A percentile compares a stretch with the other conserved stretches of the same genome.
Conservation (phyloP, 2,329 filamentous ascomycete genomes). For the Penicillium decumbens region DNA sequence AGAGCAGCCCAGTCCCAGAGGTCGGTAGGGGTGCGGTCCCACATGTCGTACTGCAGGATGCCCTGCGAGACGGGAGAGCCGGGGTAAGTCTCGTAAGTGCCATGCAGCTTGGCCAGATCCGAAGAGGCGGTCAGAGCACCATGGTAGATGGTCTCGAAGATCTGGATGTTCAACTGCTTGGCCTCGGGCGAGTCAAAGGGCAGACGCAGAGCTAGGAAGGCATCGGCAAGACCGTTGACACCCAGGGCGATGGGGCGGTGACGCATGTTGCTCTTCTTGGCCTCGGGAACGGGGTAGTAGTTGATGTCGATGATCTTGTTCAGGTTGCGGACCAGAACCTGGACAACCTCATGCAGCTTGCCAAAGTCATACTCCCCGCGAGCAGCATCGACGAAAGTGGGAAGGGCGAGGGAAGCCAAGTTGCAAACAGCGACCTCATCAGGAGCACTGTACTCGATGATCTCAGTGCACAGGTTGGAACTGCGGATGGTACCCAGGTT, state of each 20-base stretch:
- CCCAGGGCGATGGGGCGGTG: slow-evolving; percentile 94
- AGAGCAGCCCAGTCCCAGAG: slow-evolving; percentile 94
- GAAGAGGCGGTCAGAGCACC: slow-evolving; percentile 84
- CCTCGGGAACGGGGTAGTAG: slow-evolving; percentile 95
- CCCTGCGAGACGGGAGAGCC: slow-evolving; percentile 93
- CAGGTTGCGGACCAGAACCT: slow-evolving; percentile 88
- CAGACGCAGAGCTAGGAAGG: slow-evolving; percentile 92
- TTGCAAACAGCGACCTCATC: slow-evolving; percentile 99
- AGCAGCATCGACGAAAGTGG: slow-evolving; percentile 82
- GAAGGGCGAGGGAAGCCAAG: slow-evolving; percentile 86
- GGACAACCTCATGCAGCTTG: slow-evolving; percentile 90
- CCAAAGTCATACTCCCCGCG: slow-evolving; percentile 87
- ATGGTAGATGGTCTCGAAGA: slow-evolving; percentile 99
- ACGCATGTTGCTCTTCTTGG: slow-evolving; percentile 92
- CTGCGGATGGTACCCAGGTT: slow-evolving; percentile 97
- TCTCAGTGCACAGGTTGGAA: slow-evolving; percentile 98
- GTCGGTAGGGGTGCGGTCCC: slow-evolving; percentile 86
- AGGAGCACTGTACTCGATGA: slow-evolving; percentile 92
- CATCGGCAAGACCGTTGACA: slow-evolving; percentile 96
- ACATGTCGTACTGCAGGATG: slow-evolving; percentile 98
- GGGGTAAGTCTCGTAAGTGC: slow-evolving; percentile 83
- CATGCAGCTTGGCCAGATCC: slow-evolving; percentile 76
- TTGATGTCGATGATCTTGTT: slow-evolving; percentile 99
- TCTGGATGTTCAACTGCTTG: slow-evolving; percentile 90
- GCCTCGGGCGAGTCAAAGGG: slow-evolving; percentile 96